These are phyloP conservation scores for Rhodamnia rubescens DNA, from an alignment of 345 rosid genomes.

Conservation along the genomic window DNA sequence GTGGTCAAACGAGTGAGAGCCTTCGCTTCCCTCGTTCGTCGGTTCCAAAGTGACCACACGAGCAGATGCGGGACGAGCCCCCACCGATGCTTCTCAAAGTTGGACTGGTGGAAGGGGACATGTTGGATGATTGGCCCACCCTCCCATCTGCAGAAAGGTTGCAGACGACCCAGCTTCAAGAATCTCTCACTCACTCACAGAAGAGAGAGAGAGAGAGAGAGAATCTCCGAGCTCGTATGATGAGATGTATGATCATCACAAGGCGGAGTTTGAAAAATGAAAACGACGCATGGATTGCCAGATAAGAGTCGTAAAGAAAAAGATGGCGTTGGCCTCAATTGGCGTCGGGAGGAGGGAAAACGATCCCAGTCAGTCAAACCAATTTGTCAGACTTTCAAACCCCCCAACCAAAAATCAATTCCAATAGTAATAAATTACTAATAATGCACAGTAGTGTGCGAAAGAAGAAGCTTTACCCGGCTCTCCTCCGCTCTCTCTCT, in stretches of 20 bases:
- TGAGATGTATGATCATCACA: neutral
- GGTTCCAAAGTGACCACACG: neutral
- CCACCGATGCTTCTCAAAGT: neutral
- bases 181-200: neutral
- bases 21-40: neutral
- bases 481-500: neutral
- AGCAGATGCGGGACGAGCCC: neutral
- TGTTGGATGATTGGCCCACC: neutral
- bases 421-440: neutral
- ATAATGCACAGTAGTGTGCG: neutral
- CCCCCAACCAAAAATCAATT: neutral
- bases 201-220: neutral
- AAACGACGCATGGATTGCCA: neutral
- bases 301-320: neutral
- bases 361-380: slow-evolving; percentile 31
- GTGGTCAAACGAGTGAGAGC: neutral
- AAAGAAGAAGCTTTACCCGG: neutral
- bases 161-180: neutral
- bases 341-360: slow-evolving; percentile 10
- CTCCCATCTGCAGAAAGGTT: neutral
- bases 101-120: neutral
- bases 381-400: slow-evolving; percentile 11
- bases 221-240: neutral
- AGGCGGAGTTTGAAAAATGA: neutral
- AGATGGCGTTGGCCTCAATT: slow-evolving; percentile 8